Evolutionary conservation across 1,284 basidiomycete species (phyloP).

Genomic region (Ganoderma lingzhi): DNA sequence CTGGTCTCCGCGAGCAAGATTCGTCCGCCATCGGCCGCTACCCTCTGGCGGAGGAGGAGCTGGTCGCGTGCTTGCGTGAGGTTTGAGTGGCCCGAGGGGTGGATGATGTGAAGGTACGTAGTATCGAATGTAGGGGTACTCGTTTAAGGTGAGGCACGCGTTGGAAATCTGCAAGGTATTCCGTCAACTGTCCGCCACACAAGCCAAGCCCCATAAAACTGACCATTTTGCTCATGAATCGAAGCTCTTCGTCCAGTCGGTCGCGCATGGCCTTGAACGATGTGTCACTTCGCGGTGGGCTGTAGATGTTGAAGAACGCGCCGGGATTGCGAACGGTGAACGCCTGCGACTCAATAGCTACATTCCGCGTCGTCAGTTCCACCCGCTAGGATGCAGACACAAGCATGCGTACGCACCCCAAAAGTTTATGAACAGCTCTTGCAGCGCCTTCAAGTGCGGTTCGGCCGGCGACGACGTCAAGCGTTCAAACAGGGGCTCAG

Average conservation of each 20-base stretch:
- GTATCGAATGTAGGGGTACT: constrained; percentile 95
- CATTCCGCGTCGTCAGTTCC: background rate
- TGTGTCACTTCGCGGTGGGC: constrained; percentile 76
- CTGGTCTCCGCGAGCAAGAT: constrained; percentile 72
- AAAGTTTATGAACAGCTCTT: constrained; percentile 91
- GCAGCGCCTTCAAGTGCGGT: constrained; percentile 72
- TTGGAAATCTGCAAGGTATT: constrained; percentile 76
- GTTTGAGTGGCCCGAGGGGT: constrained; percentile 88
- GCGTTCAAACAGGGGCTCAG: constrained; percentile 79
- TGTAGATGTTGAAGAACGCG: constrained; percentile 88
- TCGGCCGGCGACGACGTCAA: constrained; percentile 78
- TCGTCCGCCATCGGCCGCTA: constrained; percentile 74
- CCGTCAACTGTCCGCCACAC: background rate
- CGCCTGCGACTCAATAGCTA: constrained; percentile 85
- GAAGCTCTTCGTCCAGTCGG: constrained; percentile 85
- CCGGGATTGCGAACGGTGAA: constrained; percentile 83
- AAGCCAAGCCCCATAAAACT: constrained; percentile 14
- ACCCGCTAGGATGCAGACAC: background rate
- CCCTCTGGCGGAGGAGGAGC: constrained; percentile 68
- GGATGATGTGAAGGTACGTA: constrained; percentile 87
- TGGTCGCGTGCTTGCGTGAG: constrained; percentile 63
- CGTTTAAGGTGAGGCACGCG: constrained; percentile 90
- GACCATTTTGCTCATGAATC: constrained; percentile 77
- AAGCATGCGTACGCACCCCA: constrained; percentile 67
- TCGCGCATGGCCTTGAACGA: constrained; percentile 67